Conservation (phyloP, 306 rosid species). For the Abrus precatorius region DNA sequence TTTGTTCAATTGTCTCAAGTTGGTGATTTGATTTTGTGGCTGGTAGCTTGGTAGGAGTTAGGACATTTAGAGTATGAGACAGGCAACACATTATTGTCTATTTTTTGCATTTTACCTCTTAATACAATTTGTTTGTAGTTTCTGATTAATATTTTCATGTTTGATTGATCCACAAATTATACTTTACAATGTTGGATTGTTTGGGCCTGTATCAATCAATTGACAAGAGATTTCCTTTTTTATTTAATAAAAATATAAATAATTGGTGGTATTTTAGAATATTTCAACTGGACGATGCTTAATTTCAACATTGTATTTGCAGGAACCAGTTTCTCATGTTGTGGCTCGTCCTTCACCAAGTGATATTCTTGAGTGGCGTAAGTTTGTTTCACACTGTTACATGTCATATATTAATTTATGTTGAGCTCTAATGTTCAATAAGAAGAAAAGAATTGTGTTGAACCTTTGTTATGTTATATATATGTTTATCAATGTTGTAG, state of each 20-base stretch:
- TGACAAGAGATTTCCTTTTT: not conserved
- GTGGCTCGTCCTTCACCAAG: conserved; percentile 94
- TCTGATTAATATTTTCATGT: conserved; percentile 19
- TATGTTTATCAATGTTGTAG: conserved; percentile 17
- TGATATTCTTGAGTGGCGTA: conserved; percentile 99
- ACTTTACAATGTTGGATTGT: conserved; percentile 4
- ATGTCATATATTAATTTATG: conserved; percentile 30
- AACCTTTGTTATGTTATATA: not conserved
- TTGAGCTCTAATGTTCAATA: not conserved
- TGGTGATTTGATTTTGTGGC: conserved; percentile 35
- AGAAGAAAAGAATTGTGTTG: not conserved
- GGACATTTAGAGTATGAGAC: conserved; percentile 31
- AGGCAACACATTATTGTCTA: not conserved
- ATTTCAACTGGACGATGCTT: conserved; percentile 40
- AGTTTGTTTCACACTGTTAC: conserved; percentile 54
- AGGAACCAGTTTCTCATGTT: conserved; percentile 99
- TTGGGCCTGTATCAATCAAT: conserved; percentile 21
- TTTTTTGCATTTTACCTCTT: conserved; percentile 35
- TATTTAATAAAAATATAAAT: not conserved
- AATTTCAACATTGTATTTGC: conserved; percentile 45
- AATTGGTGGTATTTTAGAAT: conserved; percentile 3
- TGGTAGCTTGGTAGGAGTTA: not conserved
- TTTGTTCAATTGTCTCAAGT: conserved; percentile 7
- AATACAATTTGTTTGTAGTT: conserved; percentile 8
- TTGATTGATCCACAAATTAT: conserved; percentile 16